phyloP scores from a whole-genome alignment of 257 asterid genomes.

The Thymus quinquecostatus region DNA sequence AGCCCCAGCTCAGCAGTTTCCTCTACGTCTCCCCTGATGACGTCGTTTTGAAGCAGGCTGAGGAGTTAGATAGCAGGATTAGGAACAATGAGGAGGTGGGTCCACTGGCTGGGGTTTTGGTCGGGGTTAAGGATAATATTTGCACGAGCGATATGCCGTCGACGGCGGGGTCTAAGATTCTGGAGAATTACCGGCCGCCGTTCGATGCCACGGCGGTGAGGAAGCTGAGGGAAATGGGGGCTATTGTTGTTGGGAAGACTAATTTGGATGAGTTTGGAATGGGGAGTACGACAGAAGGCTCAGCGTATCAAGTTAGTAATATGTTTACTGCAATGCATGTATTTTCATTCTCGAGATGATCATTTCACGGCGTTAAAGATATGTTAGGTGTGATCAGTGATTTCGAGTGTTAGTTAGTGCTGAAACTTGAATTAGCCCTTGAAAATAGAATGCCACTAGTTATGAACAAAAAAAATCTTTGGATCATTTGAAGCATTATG shows the following conservation, averaged over 20 bases:
- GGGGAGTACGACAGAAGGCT: constrained; percentile 96
- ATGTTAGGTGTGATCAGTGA: constrained; percentile 3
- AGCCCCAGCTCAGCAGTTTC: constrained; percentile 83
- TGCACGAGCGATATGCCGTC: constrained; percentile 90
- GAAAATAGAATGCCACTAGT: not conserved
- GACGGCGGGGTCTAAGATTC: constrained; percentile 83
- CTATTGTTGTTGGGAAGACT: constrained; percentile 86
- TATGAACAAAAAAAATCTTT: not conserved
- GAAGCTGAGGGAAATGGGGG: constrained; percentile 80
- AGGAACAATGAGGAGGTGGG: constrained; percentile 63
- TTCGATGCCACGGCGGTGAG: constrained; percentile 89
- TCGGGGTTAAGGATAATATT: constrained; percentile 90
- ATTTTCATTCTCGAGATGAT: not conserved
- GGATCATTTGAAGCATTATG: not conserved
- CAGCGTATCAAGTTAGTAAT: constrained; percentile 74
- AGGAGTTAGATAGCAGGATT: constrained; percentile 67
- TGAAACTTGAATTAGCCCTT: not conserved
- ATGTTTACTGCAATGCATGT: not conserved
- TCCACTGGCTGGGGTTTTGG: constrained; percentile 82
- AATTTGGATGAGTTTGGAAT: constrained; percentile 98
- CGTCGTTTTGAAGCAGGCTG: constrained; percentile 62
- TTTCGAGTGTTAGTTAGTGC: not conserved
- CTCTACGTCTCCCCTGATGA: constrained; percentile 69
- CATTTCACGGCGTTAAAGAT: not conserved
- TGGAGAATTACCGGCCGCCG: constrained; percentile 83